Percentiles rank a stretch among this genome's conserved stretches.
phyloP scores from a whole-genome alignment of 2,329 filamentous ascomycete species.

The Aureobasidium sp. region DNA sequence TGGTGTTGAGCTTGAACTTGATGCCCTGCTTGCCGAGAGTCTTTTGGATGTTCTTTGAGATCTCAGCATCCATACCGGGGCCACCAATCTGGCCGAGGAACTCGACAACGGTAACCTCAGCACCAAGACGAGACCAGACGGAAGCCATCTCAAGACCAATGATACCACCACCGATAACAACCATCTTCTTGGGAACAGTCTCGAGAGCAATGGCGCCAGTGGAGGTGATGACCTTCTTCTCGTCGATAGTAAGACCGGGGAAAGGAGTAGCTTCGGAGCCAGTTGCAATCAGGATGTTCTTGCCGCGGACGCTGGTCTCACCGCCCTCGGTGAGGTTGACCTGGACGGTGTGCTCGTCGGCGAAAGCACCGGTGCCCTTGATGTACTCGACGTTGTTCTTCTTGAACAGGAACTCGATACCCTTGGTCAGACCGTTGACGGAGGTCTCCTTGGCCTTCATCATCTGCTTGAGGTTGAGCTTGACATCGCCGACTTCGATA shows the following conservation, averaged over 20 bases:
- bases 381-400: constrained; percentile 99
- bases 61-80: constrained; percentile 92
- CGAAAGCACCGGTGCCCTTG: constrained; percentile 83
- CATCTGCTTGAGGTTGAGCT: constrained; percentile 88
- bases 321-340: constrained; percentile 86
- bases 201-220: constrained; percentile 86
- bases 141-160: constrained; percentile 98
- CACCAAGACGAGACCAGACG: constrained; percentile 89
- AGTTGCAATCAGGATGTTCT: constrained; percentile 98
- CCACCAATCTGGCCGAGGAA: constrained; percentile 95
- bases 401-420: constrained; percentile 96
- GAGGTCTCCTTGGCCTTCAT: constrained; percentile 99
- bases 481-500: constrained; percentile 95
- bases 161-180: constrained; percentile 96
- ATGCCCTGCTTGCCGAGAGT: constrained; percentile 92
- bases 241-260: constrained; percentile 89
- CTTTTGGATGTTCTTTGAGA: constrained; percentile 87
- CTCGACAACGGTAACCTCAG: constrained; percentile 95
- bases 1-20: constrained; percentile 97
- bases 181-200: constrained; percentile 90
- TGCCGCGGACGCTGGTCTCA: constrained; percentile 76
- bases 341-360: constrained; percentile 83
- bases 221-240: constrained; percentile 95
- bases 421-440: constrained; percentile 83
- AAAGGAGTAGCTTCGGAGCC: constrained; percentile 94